phyloP scores from a whole-genome alignment of 1,284 basidiomycete species.

The Cutaneotrichosporon mucoides region DNA sequence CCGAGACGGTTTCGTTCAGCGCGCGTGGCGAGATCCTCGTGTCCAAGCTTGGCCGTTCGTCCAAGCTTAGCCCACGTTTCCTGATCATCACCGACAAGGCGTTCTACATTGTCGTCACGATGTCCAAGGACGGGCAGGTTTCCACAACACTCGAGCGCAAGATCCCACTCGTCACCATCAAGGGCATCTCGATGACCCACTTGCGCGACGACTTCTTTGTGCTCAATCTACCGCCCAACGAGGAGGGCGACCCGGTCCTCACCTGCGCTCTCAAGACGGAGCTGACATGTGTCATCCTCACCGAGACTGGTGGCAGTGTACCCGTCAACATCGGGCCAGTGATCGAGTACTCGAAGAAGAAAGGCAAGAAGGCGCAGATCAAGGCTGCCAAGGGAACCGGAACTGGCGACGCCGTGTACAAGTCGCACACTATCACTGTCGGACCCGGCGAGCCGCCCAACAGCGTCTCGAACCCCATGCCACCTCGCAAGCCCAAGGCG shows the following conservation, averaged over 20 bases:
- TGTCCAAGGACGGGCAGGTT: constrained; percentile 63
- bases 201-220: constrained; percentile 93
- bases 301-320: constrained; percentile 72
- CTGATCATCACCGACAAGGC: constrained; percentile 85
- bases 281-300: constrained; percentile 74
- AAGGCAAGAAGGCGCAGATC: constrained; percentile 87
- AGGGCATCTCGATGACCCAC: constrained; percentile 77
- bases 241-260: constrained; percentile 94
- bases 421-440: constrained; percentile 87
- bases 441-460: constrained; percentile 78
- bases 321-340: constrained; percentile 73
- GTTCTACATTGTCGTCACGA: constrained; percentile 73
- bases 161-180: constrained; percentile 82
- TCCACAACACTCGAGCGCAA: constrained; percentile 74
- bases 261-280: constrained; percentile 96
- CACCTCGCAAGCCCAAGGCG: constrained; percentile 69
- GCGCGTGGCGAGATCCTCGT: constrained; percentile 79
- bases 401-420: constrained; percentile 81
- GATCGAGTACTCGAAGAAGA: constrained; percentile 90
- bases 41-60: constrained; percentile 81
- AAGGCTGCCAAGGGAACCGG: constrained; percentile 87
- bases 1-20: constrained; percentile 78
- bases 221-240: constrained; percentile 65
- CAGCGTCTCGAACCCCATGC: constrained; percentile 76
- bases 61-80: constrained; percentile 87